Conservation (phyloP, 1,284 basidiomycete genomes). For the Pseudozyma thailandica region DNA sequence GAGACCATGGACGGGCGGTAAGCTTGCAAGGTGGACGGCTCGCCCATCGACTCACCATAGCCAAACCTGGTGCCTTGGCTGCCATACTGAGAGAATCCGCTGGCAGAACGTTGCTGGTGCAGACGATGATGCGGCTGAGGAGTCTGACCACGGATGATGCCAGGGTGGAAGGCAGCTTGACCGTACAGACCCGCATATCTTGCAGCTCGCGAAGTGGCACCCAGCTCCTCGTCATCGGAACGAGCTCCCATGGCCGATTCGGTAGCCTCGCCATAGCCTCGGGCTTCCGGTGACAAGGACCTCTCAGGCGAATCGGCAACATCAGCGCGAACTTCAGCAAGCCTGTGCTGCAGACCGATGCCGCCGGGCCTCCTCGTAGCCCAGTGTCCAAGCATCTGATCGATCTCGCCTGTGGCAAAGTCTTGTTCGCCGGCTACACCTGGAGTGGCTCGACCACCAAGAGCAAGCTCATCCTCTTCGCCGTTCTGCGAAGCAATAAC, state of each 20-base stretch:
- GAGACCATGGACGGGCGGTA: conserved; percentile 39
- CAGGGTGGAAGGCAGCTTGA: conserved; percentile 16
- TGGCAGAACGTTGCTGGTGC: conserved; percentile 42
- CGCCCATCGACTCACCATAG: conserved; percentile 44
- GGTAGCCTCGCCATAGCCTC: conserved; percentile 13
- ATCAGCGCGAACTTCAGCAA: conserved; percentile 39
- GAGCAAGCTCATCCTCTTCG: conserved; percentile 48
- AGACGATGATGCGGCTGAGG: conserved; percentile 49
- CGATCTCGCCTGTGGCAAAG: conserved; percentile 57
- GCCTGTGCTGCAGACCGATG: conserved; percentile 29
- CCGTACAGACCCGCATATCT: conserved; percentile 78
- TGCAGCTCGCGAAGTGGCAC: conserved; percentile 73
- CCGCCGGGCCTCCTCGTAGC: conserved; percentile 30
- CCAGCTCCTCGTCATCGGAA: conserved; percentile 43
- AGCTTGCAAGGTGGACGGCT: conserved; percentile 35
- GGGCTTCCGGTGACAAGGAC: conserved; percentile 35
- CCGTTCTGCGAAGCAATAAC: conserved; percentile 59
- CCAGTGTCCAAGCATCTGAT: conserved; percentile 59
- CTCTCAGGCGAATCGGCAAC: conserved; percentile 36
- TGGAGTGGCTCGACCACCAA: conserved; percentile 52
- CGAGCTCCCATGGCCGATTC: conserved; percentile 35
- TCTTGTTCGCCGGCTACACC: conserved; percentile 44
- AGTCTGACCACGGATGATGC: conserved; percentile 29
- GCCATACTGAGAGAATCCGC: conserved; percentile 37
- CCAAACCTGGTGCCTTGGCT: conserved; percentile 18